Conservation (phyloP, 305 asterid genomes). For the Fraxinus dipetala region DNA sequence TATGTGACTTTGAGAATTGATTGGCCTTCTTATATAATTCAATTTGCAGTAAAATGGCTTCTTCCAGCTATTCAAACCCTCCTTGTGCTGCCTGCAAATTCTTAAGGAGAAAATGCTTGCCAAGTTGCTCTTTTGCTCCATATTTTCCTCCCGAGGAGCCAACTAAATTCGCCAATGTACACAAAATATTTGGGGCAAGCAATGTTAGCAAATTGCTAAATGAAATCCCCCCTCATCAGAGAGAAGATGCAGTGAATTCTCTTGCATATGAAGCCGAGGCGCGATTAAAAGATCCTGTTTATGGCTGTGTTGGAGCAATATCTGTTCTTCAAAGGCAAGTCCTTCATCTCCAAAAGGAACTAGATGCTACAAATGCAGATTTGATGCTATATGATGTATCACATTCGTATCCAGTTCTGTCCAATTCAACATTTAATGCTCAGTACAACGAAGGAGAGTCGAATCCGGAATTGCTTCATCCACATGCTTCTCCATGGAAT, state of each 20-base stretch:
- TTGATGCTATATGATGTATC: slow-evolving; percentile 30
- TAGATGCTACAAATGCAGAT: slow-evolving; percentile 54
- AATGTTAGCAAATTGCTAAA: slow-evolving; percentile 52
- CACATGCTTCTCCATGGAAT: slow-evolving; percentile 24
- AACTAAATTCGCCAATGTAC: slow-evolving; percentile 46
- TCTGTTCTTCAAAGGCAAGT: slow-evolving; percentile 50
- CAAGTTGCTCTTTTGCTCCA: slow-evolving; percentile 49
- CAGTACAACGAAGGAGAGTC: slow-evolving; percentile 8
- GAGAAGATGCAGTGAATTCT: slow-evolving; percentile 58
- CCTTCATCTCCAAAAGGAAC: slow-evolving; percentile 46
- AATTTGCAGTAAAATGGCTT: slow-evolving; percentile 32
- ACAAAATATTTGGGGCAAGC: slow-evolving; percentile 63
- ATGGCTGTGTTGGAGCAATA: slow-evolving; percentile 66
- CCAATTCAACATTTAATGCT: background rate
- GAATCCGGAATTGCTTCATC: background rate
- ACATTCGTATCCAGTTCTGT: background rate
- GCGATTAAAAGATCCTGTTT: slow-evolving; percentile 52
- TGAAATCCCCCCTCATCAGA: slow-evolving; percentile 47
- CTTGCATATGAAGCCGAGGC: slow-evolving; percentile 69
- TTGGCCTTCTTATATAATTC: background rate
- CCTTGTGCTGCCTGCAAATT: slow-evolving; percentile 73
- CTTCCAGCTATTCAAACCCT: slow-evolving; percentile 49
- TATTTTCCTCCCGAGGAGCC: slow-evolving; percentile 64
- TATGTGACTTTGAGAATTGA: background rate
- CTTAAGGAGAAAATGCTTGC: slow-evolving; percentile 51